These are phyloP conservation scores for Cucurbita pepo DNA, from an alignment of 306 rosid genomes.

Conservation along the genomic window DNA sequence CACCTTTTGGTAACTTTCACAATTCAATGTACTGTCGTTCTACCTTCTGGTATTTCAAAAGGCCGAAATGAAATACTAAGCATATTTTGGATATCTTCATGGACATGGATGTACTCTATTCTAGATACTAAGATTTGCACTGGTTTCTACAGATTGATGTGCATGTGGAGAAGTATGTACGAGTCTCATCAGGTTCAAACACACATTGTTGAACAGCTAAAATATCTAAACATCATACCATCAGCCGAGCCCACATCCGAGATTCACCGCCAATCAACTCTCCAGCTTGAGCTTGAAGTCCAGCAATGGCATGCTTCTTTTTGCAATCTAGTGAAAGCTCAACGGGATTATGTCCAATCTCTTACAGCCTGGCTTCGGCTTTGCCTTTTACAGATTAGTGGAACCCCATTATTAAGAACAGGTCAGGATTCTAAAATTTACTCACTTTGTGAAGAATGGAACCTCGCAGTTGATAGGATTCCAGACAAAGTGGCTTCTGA, in stretches of 20 bases:
- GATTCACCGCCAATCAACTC: slow-evolving; percentile 78
- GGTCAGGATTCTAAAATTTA: slow-evolving; percentile 59
- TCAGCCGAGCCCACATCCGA: slow-evolving; percentile 71
- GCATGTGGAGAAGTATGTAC: slow-evolving; percentile 99
- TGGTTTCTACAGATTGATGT: slow-evolving; percentile 50
- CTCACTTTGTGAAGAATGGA: slow-evolving; percentile 83
- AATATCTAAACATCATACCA: slow-evolving; percentile 65
- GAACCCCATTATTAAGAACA: slow-evolving; percentile 37
- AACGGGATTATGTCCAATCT: slow-evolving; percentile 65
- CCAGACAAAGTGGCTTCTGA: slow-evolving; percentile 87
- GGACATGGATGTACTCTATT: not conserved
- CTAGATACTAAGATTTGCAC: not conserved
- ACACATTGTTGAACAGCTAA: slow-evolving; percentile 90
- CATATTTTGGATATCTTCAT: not conserved
- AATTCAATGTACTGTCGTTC: not conserved
- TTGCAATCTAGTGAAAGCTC: slow-evolving; percentile 65
- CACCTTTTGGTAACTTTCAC: not conserved
- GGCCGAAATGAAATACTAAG: not conserved
- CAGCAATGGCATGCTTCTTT: slow-evolving; percentile 93
- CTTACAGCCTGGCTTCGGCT: slow-evolving; percentile 91
- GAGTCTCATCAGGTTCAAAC: slow-evolving; percentile 94
- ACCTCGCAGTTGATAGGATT: slow-evolving; percentile 60
- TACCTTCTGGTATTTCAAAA: not conserved
- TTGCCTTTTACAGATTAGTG: slow-evolving; percentile 62
- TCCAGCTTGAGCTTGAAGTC: slow-evolving; percentile 80